Base-by-base conservation (phyloP, 805 yeast species). In the Suhomyces sp. region DNA sequence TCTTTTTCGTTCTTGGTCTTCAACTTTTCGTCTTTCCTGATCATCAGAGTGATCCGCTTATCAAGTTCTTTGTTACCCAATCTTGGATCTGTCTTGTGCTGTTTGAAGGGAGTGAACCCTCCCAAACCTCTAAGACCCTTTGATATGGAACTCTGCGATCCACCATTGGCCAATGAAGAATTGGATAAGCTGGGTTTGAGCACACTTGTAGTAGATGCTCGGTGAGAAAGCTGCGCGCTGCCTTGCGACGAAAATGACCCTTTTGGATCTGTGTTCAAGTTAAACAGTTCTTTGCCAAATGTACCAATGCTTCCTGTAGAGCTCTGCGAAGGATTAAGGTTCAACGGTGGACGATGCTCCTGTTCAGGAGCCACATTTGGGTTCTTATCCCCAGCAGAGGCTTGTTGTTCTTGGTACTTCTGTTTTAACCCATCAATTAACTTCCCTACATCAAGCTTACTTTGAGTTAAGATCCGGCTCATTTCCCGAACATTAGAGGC, bases 401-500 rank as follows among this genome's bases (percentile, higher is more conserved):
- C 45, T 41, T 42, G 9, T 24, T 42, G 46, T 24, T 24, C 19
- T 27, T 61, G 65, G 27, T 55, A 57, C 35, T 50, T 47, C 36
- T 51, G 52, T 44, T 60, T 57, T 47, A 65, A 60, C 17, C 59
- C 60, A 12, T 61, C 62, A 44, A 71, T 68, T 10, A 62, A 62
- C 19, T 57, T 58, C 1, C 57, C 67, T 33, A 70, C 54, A 6
- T 71, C 72, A 12, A 48, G 50, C 36, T 65, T 69, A 47, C 71
- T 74, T 31, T 64, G 57, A n/a, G 57, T 61, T 41, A 79, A 63
- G 12, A 70, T 66, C 24, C 65, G 64, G 13, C 79, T 67, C 80
- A 83, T 80, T 49, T 80, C 82, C 47, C 80, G 65, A 1, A 77
- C 83, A 61, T 84, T 84, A 54, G 76, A 65, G 0, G 85, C 77